Percentiles rank a stretch among this genome's conserved stretches.
These are phyloP conservation scores for Ogataea ganodermae DNA, from an alignment of 805 yeast genomes.

Conservation along the genomic window DNA sequence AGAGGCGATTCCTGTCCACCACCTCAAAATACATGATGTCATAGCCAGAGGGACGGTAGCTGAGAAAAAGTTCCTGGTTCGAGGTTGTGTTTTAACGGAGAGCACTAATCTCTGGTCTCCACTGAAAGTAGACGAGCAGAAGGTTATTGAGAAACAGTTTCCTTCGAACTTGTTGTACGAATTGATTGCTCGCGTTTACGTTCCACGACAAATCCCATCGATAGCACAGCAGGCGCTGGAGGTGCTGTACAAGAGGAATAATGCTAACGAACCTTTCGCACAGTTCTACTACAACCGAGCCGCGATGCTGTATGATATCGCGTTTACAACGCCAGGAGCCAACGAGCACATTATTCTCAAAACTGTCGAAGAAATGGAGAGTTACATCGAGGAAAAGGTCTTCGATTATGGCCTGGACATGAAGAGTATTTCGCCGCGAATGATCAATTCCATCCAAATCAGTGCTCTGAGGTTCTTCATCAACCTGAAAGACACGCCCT, in stretches of 20 bases:
- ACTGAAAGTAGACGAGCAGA: background rate
- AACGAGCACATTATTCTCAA: background rate
- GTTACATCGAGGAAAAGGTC: background rate
- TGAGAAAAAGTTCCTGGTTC: background rate
- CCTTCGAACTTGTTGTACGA: slow-evolving; percentile 1
- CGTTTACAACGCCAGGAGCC: background rate
- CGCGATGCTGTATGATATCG: background rate
- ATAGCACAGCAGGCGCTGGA: background rate
- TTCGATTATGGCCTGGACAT: background rate
- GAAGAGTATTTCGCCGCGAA: background rate
- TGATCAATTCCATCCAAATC: background rate
- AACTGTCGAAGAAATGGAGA: background rate
- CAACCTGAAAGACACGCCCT: background rate
- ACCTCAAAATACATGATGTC: background rate
- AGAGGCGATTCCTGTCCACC: background rate
- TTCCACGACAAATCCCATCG: background rate
- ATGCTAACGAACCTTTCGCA: background rate
- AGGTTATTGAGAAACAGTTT: background rate
- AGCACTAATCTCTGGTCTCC: background rate
- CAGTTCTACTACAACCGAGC: background rate
- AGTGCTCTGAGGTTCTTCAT: slow-evolving; percentile 1
- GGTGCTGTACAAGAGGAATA: background rate
- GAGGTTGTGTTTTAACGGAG: background rate
- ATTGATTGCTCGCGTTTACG: background rate
- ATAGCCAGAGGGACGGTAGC: background rate